Percentiles rank a stretch among this genome's conserved stretches.
Evolutionary conservation across 2,329 filamentous ascomycete species (phyloP).

Genomic region (Fusarium sp.): DNA sequence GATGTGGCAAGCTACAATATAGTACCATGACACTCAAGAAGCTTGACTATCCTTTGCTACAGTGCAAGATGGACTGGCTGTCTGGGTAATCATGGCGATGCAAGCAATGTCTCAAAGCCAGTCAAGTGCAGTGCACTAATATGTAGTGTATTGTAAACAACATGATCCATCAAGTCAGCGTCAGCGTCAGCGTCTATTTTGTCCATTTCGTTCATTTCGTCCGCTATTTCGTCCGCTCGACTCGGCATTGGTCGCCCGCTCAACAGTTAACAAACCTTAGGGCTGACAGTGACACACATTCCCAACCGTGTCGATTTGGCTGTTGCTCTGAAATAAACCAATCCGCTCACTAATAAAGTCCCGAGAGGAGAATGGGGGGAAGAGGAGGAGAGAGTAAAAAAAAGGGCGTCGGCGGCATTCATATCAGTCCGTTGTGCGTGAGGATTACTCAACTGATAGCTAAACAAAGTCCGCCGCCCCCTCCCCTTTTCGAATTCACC

Average conservation of each 20-base stretch:
- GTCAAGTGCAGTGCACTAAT: too few relatives aligned
- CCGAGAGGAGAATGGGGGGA: too few relatives aligned
- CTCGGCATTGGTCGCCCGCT: conserved; percentile 12
- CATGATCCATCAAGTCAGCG: conserved; percentile 24
- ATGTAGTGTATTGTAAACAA: background rate
- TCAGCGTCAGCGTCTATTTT: conserved; percentile 28
- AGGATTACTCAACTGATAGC: conserved; percentile 22
- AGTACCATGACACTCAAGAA: background rate
- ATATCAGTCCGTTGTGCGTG: conserved; percentile 14
- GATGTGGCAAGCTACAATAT: background rate
- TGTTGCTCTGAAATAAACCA: conserved; percentile 17
- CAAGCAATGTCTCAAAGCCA: background rate
- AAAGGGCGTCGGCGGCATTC: conserved; percentile 14
- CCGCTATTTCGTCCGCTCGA: conserved; percentile 32
- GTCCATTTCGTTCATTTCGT: conserved; percentile 34
- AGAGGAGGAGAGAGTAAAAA: background rate
- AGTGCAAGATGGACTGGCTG: background rate
- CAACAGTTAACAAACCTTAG: conserved; percentile 27
- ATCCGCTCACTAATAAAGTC: background rate
- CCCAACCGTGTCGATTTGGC: conserved; percentile 17
- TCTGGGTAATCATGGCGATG: conserved; percentile 20
- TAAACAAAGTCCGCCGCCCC: background rate
- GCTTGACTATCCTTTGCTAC: background rate
- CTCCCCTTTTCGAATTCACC: background rate
- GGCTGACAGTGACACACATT: conserved; percentile 39